A percentile compares a stretch with the other conserved stretches of the same genome.
phyloP scores from a whole-genome alignment of 1,284 basidiomycete genomes.

The Tetrapyrgos nigripes region DNA sequence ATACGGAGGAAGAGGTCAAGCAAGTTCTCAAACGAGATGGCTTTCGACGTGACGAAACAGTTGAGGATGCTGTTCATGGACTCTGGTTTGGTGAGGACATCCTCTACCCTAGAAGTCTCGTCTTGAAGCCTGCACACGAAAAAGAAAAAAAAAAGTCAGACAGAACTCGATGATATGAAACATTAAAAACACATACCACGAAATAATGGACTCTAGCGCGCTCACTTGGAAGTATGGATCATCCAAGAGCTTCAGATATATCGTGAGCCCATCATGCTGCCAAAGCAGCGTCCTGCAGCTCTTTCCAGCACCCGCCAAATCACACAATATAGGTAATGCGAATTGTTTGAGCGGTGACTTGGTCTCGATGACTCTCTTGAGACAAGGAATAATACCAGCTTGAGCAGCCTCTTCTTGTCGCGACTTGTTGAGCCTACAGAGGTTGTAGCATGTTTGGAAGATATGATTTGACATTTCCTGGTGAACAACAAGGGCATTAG shows the following conservation, averaged over 20 bases:
- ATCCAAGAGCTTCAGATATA: slow-evolving; percentile 87
- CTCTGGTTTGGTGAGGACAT: slow-evolving; percentile 75
- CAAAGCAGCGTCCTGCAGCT: slow-evolving; percentile 86
- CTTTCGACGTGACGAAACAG: slow-evolving; percentile 89
- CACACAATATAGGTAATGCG: slow-evolving; percentile 95
- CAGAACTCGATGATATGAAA: background rate
- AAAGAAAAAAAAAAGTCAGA: slow-evolving; percentile 11
- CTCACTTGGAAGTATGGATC: slow-evolving; percentile 98
- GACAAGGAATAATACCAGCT: slow-evolving; percentile 91
- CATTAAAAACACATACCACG: slow-evolving; percentile 67
- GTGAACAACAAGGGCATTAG: slow-evolving; percentile 10
- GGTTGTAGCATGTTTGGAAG: slow-evolving; percentile 94
- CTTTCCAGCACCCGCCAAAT: slow-evolving; percentile 93
- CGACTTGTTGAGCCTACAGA: slow-evolving; percentile 92
- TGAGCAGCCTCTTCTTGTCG: slow-evolving; percentile 97
- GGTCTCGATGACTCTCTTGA: slow-evolving; percentile 87
- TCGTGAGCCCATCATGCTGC: slow-evolving; percentile 83
- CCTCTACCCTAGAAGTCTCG: slow-evolving; percentile 93
- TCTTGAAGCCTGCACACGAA: slow-evolving; percentile 79
- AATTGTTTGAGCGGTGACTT: slow-evolving; percentile 96
- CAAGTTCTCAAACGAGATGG: slow-evolving; percentile 94
- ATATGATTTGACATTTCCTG: slow-evolving; percentile 96
- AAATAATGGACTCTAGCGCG: slow-evolving; percentile 88
- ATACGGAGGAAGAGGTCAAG: slow-evolving; percentile 94
- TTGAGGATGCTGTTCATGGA: slow-evolving; percentile 79